Evolutionary conservation across 108 stramenopile genomes (phyloP).

Genomic region (Mayamaea pseudoterrestris): DNA sequence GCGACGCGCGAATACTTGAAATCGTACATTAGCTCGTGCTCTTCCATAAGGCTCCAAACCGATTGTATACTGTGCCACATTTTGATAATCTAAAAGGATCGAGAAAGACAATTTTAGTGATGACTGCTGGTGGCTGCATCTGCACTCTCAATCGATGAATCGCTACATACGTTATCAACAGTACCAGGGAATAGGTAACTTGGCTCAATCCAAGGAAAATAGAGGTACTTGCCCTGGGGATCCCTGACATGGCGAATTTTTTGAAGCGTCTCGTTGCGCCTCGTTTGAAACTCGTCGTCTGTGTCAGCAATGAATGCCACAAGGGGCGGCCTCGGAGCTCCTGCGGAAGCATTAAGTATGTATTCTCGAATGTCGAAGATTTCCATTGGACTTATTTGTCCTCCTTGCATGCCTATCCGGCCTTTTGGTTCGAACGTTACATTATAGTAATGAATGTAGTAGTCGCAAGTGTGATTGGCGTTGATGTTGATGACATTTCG

Average conservation of each 20-base stretch:
- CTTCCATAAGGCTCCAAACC: conserved; percentile 4
- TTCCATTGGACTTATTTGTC: conserved; percentile 26
- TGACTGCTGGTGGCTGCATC: too few species aligned
- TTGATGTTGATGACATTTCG: conserved; percentile 19
- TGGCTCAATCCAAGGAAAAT: conserved; percentile 23
- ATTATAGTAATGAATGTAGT: conserved; percentile 19
- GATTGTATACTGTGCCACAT: conserved; percentile 6
- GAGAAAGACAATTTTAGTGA: too few species aligned
- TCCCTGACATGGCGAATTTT: conserved; percentile 14
- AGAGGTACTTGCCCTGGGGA: conserved; percentile 15
- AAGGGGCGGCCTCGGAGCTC: too few species aligned
- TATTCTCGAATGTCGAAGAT: conserved; percentile 23
- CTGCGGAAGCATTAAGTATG: conserved; percentile 2
- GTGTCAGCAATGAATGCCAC: conserved; percentile 34
- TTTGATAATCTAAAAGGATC: too few species aligned
- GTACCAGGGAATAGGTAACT: conserved; percentile 1
- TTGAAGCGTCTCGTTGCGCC: conserved; percentile 10
- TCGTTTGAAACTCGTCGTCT: conserved; percentile 19
- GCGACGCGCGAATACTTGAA: conserved; percentile 22
- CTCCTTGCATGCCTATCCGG: conserved; percentile 13
- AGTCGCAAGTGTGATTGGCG: conserved; percentile 15
- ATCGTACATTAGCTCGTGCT: neutral
- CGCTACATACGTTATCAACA: conserved; percentile 32
- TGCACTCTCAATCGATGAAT: too few species aligned
- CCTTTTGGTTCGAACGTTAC: conserved; percentile 1